phyloP scores from a whole-genome alignment of 768 basidiomycete genomes.

The Imleria badia region DNA sequence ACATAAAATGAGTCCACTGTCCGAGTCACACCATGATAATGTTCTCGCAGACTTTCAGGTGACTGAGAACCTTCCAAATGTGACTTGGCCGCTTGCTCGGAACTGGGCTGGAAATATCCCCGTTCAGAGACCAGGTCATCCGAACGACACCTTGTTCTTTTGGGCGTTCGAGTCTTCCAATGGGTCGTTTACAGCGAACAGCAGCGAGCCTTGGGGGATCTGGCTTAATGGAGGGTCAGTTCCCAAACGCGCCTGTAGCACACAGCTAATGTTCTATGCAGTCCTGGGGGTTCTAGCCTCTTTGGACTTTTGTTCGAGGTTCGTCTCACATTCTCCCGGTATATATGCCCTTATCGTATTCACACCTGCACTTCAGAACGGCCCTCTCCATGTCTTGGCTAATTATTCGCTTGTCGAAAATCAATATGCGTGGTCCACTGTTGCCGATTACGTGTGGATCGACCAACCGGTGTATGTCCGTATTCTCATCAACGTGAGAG shows the following conservation, averaged over 20 bases:
- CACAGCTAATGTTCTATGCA: conserved; percentile 7
- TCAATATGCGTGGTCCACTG: conserved; percentile 52
- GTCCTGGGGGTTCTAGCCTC: conserved; percentile 70
- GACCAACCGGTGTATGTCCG: conserved; percentile 59
- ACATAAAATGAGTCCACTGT: neutral
- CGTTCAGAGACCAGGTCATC: conserved; percentile 55
- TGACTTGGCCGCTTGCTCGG: conserved; percentile 49
- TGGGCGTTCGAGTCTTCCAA: conserved; percentile 55
- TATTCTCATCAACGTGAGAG: too few species aligned
- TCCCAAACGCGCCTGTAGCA: too few species aligned
- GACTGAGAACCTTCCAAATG: conserved; percentile 52
- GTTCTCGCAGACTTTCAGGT: conserved; percentile 55
- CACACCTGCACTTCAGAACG: conserved; percentile 45
- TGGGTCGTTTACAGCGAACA: conserved; percentile 51
- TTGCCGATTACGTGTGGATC: conserved; percentile 62
- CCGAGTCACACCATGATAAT: neutral
- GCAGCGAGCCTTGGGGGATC: conserved; percentile 60
- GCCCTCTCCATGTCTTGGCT: conserved; percentile 55
- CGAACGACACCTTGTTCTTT: conserved; percentile 66
- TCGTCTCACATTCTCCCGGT: conserved; percentile 7
- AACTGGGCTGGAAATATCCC: conserved; percentile 64
- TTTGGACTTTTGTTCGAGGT: conserved; percentile 63
- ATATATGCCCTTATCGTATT: neutral
- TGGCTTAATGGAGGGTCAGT: conserved; percentile 72
- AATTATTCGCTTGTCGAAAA: conserved; percentile 51